Conservation (phyloP, 805 yeast genomes). For the Metschnikowia shivogae region DNA sequence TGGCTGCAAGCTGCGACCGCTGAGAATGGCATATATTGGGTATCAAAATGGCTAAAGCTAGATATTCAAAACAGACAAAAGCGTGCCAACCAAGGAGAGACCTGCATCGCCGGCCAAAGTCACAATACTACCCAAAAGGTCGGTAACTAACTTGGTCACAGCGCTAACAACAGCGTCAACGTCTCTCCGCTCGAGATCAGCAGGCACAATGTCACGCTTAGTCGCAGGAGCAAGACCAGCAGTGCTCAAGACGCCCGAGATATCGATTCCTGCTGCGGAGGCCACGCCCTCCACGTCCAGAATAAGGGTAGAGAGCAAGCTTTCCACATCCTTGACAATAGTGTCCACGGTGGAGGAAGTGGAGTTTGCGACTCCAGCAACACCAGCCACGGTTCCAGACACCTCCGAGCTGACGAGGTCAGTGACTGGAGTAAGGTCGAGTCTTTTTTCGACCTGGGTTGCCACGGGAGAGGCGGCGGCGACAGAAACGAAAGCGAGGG, state of each 20-base stretch:
- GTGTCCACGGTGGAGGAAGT: background rate
- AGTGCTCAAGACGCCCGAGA: slow-evolving; percentile 1
- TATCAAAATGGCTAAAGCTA: background rate
- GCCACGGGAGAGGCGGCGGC: slow-evolving; percentile 12
- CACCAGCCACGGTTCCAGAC: background rate
- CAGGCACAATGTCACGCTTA: background rate
- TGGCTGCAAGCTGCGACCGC: background rate
- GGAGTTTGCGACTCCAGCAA: background rate
- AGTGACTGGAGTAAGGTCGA: background rate
- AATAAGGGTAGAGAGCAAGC: slow-evolving; percentile 4
- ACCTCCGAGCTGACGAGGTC: background rate
- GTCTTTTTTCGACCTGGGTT: background rate
- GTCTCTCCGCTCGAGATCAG: background rate
- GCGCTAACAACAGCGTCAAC: slow-evolving; percentile 2
- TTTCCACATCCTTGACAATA: slow-evolving; percentile 2
- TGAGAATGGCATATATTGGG: background rate
- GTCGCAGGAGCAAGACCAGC: slow-evolving; percentile 1
- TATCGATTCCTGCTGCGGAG: slow-evolving; percentile 9
- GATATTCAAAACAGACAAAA: slow-evolving; percentile 6
- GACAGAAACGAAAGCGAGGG: slow-evolving; percentile 7
- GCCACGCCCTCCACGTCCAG: slow-evolving; percentile 9
- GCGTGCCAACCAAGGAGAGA: slow-evolving; percentile 5
- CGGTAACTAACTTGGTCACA: slow-evolving; percentile 3
- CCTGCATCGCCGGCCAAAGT: slow-evolving; percentile 5
- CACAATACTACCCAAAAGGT: slow-evolving; percentile 5